Evolutionary conservation across 257 asterid genomes (phyloP).

Genomic region (Cynanchum wilfordii): DNA sequence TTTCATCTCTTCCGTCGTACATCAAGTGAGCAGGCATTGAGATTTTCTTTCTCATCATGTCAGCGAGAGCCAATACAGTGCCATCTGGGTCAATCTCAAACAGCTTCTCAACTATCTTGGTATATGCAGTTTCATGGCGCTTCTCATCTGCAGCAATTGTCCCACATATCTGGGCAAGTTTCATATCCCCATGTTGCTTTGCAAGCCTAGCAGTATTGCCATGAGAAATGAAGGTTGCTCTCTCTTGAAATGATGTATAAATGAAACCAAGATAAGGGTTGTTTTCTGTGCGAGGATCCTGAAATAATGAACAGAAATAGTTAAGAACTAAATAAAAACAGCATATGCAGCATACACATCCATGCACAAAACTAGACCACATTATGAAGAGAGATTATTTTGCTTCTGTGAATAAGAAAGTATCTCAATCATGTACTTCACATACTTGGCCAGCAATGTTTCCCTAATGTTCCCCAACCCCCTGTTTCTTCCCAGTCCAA

Average conservation of each 20-base stretch:
- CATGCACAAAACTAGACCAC: conserved; percentile 1
- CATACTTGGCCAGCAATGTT: background rate
- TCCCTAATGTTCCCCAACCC: background rate
- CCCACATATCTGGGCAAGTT: conserved; percentile 71
- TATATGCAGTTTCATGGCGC: conserved; percentile 76
- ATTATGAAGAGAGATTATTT: background rate
- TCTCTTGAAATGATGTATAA: conserved; percentile 74
- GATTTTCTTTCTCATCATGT: conserved; percentile 77
- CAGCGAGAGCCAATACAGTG: conserved; percentile 50
- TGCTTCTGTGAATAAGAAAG: background rate
- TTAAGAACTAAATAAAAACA: background rate
- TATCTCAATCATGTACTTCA: background rate
- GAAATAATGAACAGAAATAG: background rate
- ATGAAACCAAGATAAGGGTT: conserved; percentile 79
- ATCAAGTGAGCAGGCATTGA: conserved; percentile 77
- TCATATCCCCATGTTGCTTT: conserved; percentile 62
- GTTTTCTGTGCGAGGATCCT: conserved; percentile 85
- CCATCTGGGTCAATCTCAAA: conserved; percentile 69
- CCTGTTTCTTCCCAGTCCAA: background rate
- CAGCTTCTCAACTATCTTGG: conserved; percentile 67
- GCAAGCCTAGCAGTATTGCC: conserved; percentile 83
- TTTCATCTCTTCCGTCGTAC: conserved; percentile 62
- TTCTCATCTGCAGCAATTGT: conserved; percentile 75
- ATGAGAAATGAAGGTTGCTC: conserved; percentile 75
- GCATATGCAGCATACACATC: background rate